Percentiles rank a stretch among this genome's conserved stretches.
phyloP scores from a whole-genome alignment of 768 basidiomycete species.

The Boletus rufocinnamomeus region DNA sequence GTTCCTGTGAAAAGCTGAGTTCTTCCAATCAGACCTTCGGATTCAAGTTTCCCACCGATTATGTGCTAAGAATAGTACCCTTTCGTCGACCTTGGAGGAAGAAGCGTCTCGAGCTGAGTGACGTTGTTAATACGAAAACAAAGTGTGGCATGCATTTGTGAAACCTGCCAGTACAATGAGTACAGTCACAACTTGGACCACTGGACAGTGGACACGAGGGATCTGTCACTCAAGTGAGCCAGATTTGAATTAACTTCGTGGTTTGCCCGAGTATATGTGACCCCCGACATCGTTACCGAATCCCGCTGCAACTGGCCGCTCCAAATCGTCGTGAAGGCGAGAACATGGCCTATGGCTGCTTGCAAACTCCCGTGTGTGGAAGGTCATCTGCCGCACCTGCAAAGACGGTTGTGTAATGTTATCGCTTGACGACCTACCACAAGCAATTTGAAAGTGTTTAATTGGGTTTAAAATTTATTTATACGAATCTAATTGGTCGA shows the following conservation, averaged over 20 bases:
- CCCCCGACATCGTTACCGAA: conserved; percentile 25
- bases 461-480: too few relatives aligned
- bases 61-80: neutral
- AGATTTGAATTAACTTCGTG: conserved; percentile 28
- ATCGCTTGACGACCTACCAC: neutral
- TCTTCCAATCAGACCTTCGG: neutral
- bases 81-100: neutral
- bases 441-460: neutral
- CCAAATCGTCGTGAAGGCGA: conserved; percentile 6
- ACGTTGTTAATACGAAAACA: too few relatives aligned
- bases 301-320: conserved; percentile 5
- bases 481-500: too few relatives aligned
- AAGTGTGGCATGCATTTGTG: too few relatives aligned
- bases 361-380: neutral
- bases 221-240: conserved; percentile 18
- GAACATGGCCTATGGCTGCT: neutral
- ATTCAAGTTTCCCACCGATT: neutral
- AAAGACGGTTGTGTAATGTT: neutral
- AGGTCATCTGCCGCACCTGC: neutral
- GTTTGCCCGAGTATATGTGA: conserved; percentile 11
- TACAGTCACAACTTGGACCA: too few relatives aligned
- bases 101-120: neutral
- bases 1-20: neutral
- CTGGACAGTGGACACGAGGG: conserved; percentile 19
- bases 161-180: too few relatives aligned